phyloP scores from a whole-genome alignment of 805 yeast genomes.

The Wickerhamiella vanderwaltii region DNA sequence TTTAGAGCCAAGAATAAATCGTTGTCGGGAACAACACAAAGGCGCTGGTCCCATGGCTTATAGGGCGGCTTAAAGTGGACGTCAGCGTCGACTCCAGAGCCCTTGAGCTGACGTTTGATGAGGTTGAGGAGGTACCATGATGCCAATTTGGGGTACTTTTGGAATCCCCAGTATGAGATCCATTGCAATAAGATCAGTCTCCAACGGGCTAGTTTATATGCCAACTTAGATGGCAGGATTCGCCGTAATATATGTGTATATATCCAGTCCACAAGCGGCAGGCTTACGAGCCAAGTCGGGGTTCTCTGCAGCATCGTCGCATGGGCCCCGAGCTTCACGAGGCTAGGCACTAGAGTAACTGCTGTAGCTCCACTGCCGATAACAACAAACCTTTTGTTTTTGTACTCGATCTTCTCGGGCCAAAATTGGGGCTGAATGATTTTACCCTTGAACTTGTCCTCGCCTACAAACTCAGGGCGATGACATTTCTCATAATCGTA shows the following conservation, averaged over 20 bases:
- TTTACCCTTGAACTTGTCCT: conserved; percentile 12
- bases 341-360: conserved; percentile 8
- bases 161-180: conserved; percentile 5
- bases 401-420: conserved; percentile 7
- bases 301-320: conserved; percentile 12
- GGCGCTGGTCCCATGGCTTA: conserved; percentile 12
- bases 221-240: conserved; percentile 5
- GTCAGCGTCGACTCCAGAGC: conserved; percentile 3
- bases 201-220: conserved; percentile 7
- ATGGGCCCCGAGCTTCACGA: conserved; percentile 9
- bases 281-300: conserved; percentile 7
- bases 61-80: conserved; percentile 10
- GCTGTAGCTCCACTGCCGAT: conserved; percentile 11
- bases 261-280: conserved; percentile 6
- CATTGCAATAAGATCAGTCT: conserved; percentile 5
- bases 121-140: neutral
- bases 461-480: conserved; percentile 4
- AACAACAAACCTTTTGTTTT: conserved; percentile 9
- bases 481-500: conserved; percentile 8
- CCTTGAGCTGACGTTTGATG: conserved; percentile 9
- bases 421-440: conserved; percentile 10
- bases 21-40: conserved; percentile 10
- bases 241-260: neutral
- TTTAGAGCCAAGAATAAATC: conserved; percentile 9
- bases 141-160: conserved; percentile 6